These are phyloP conservation scores for Cyathus pygmaeus DNA, from an alignment of 1,284 basidiomycete species.

Conservation along the genomic window DNA sequence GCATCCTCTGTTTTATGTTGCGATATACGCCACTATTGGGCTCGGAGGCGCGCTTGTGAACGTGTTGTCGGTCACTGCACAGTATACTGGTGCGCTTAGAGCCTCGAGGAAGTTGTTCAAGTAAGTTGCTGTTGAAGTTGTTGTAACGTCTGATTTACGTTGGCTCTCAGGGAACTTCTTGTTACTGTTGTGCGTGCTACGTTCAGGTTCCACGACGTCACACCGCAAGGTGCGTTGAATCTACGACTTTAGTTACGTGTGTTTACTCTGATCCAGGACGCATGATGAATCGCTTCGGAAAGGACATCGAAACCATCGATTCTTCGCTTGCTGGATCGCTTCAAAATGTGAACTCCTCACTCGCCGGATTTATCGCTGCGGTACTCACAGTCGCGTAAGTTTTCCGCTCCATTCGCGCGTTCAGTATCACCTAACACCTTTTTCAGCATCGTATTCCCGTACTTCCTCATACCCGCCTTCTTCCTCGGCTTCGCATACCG, in stretches of 20 bases:
- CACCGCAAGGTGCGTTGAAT: conserved; percentile 50
- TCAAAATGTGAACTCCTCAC: conserved; percentile 76
- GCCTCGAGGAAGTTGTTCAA: conserved; percentile 70
- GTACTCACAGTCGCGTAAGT: conserved; percentile 69
- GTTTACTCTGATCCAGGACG: conserved; percentile 49
- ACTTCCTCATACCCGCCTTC: conserved; percentile 77
- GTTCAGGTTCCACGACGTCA: conserved; percentile 55
- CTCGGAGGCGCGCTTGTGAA: conserved; percentile 57
- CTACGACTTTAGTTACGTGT: background rate
- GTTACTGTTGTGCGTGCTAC: conserved; percentile 70
- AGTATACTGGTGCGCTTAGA: conserved; percentile 70
- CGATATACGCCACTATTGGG: conserved; percentile 68
- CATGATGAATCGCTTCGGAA: conserved; percentile 74
- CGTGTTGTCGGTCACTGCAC: conserved; percentile 56
- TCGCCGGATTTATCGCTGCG: conserved; percentile 78
- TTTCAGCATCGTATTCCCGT: conserved; percentile 70
- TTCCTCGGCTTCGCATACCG: conserved; percentile 74
- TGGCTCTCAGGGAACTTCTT: conserved; percentile 52
- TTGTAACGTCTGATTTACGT: background rate
- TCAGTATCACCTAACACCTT: conserved; percentile 4
- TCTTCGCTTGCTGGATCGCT: conserved; percentile 74
- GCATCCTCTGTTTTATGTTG: conserved; percentile 72
- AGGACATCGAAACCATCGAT: conserved; percentile 86
- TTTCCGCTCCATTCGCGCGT: background rate
- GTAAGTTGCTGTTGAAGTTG: conserved; percentile 21